phyloP scores from a whole-genome alignment of 257 asterid species.

The Solanum bukasovii region DNA sequence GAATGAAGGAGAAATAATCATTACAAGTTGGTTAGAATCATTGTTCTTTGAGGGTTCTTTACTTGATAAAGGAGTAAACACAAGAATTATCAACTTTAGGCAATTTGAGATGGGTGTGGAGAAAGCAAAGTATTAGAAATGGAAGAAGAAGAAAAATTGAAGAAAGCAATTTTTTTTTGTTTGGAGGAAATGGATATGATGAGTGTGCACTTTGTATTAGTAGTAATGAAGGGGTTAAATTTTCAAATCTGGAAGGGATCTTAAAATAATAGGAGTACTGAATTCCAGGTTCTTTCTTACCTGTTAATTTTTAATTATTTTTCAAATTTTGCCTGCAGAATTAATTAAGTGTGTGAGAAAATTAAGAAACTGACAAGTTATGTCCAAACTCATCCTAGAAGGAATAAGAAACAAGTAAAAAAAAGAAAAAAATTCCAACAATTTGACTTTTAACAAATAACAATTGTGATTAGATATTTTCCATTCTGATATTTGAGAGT shows the following conservation, averaged over 20 bases:
- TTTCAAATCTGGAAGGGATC: background rate
- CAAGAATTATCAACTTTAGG: background rate
- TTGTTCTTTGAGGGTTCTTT: conserved; percentile 33
- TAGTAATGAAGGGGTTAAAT: background rate
- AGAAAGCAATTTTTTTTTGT: no score
- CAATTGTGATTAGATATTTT: background rate
- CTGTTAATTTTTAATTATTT: background rate
- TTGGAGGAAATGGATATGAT: background rate
- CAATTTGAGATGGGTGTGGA: conserved; percentile 9
- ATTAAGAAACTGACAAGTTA: background rate
- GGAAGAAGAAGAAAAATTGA: background rate
- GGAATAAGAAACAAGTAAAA: background rate
- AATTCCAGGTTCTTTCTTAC: background rate
- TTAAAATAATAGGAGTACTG: background rate
- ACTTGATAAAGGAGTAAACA: conserved; percentile 39
- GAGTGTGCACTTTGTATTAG: background rate
- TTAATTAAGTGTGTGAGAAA: background rate
- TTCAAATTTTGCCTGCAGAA: background rate
- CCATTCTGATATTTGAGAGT: background rate
- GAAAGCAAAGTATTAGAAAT: conserved; percentile 7
- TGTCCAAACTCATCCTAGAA: background rate
- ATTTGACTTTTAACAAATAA: background rate
- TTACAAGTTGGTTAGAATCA: conserved; percentile 16
- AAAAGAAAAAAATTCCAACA: background rate
- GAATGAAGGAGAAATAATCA: conserved; percentile 30